Evolutionary conservation across 495 filamentous ascomycete species (phyloP).

Genomic region (Aspergillus ostianus): DNA sequence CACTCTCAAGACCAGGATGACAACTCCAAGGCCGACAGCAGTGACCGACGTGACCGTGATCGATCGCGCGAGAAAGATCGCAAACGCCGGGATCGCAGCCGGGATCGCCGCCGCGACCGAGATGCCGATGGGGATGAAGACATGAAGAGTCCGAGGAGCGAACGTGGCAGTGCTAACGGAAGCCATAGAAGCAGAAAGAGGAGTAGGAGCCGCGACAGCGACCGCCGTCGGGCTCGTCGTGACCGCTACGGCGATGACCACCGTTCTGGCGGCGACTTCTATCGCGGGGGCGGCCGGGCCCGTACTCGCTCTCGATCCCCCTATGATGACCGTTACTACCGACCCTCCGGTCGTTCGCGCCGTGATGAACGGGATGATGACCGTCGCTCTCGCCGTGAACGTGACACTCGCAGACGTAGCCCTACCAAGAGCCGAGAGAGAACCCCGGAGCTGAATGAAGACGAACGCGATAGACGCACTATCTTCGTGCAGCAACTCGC

Average conservation of each 20-base stretch:
- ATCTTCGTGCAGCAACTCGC: conserved; percentile 98
- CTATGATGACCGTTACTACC: conserved; percentile 70
- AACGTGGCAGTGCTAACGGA: conserved; percentile 75
- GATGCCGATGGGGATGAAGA: conserved; percentile 63
- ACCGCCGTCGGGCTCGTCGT: conserved; percentile 75
- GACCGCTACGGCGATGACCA: conserved; percentile 68
- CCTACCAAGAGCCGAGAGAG: conserved; percentile 43
- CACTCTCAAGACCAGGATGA: conserved; percentile 58
- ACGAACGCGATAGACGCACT: conserved; percentile 94
- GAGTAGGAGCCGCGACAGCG: conserved; percentile 78
- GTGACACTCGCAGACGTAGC: conserved; percentile 55
- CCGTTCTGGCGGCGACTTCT: conserved; percentile 68
- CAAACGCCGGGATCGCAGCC: conserved; percentile 57
- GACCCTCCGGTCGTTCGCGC: conserved; percentile 61
- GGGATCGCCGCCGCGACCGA: conserved; percentile 64
- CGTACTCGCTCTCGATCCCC: conserved; percentile 77
- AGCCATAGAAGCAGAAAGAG: conserved; percentile 82
- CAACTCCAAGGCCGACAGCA: conserved; percentile 54
- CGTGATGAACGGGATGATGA: conserved; percentile 53
- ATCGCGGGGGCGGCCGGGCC: conserved; percentile 67
- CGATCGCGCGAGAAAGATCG: conserved; percentile 61
- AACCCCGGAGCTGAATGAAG: conserved; percentile 74
- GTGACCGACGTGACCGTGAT: conserved; percentile 55
- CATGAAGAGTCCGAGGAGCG: conserved; percentile 72
- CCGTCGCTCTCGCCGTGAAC: conserved; percentile 50